Percentiles rank a stretch among this genome's conserved stretches.
Evolutionary conservation across 208 protist genomes (phyloP).

Genomic region (Trypanosoma platydactyli): DNA sequence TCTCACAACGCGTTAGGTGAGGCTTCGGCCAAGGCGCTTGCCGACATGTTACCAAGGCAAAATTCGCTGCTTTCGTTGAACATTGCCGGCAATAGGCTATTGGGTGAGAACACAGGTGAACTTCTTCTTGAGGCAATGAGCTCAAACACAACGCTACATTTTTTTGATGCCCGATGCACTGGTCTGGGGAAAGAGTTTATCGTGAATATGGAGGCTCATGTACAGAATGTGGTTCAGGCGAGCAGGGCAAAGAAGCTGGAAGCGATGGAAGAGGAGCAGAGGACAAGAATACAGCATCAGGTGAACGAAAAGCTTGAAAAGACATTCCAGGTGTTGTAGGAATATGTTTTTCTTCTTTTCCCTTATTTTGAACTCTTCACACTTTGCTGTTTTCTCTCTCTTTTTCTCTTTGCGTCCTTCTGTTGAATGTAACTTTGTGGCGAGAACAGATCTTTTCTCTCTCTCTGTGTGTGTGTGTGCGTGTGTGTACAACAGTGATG

Average conservation of each 20-base stretch:
- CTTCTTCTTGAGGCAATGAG: slow-evolving; percentile 46
- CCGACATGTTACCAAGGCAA: slow-evolving; percentile 50
- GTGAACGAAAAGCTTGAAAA: slow-evolving; percentile 26
- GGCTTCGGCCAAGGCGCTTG: slow-evolving; percentile 44
- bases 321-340: slow-evolving; percentile 8
- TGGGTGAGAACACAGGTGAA: slow-evolving; percentile 38
- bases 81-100: slow-evolving; percentile 63
- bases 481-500: too few relatives aligned
- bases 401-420: background rate
- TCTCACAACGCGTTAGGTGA: slow-evolving; percentile 72
- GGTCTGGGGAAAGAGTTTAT: slow-evolving; percentile 46
- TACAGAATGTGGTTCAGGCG: slow-evolving; percentile 45
- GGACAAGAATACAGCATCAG: slow-evolving; percentile 25
- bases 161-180: slow-evolving; percentile 70
- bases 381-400: slow-evolving; percentile 8
- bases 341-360: slow-evolving; percentile 12
- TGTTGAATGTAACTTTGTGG: slow-evolving; percentile 3
- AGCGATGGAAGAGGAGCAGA: slow-evolving; percentile 30
- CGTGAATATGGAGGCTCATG: slow-evolving; percentile 35
- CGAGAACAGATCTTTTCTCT: too few relatives aligned
- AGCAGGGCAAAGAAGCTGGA: slow-evolving; percentile 23
- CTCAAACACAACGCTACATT: slow-evolving; percentile 50
- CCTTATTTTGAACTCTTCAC: slow-evolving; percentile 1
- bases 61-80: slow-evolving; percentile 51
- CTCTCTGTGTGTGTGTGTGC: too few relatives aligned